A percentile compares a stretch with the other conserved stretches of the same genome.
Evolutionary conservation across 345 rosid species (phyloP).

Genomic region (Linum tenue): DNA sequence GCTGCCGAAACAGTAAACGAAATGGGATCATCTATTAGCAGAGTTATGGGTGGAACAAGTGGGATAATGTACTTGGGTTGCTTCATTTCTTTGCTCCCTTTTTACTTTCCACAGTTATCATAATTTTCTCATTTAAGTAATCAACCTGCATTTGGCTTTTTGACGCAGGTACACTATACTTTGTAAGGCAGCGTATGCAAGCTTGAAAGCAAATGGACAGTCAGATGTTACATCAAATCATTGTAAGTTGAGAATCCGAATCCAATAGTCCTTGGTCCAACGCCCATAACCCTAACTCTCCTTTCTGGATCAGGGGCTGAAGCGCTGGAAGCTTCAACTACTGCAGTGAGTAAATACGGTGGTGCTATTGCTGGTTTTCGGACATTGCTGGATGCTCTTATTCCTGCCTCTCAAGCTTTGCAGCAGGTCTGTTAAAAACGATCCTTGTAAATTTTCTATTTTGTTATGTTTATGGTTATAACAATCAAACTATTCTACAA

Average conservation of each 20-base stretch:
- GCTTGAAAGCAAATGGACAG: conserved; percentile 45
- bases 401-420: conserved; percentile 77
- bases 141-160: conserved; percentile 9
- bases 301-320: conserved; percentile 57
- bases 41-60: conserved; percentile 97
- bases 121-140: background rate
- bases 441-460: background rate
- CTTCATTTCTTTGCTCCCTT: conserved; percentile 7
- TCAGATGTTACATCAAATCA: conserved; percentile 50
- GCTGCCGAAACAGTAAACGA: conserved; percentile 82
- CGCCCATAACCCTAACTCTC: conserved; percentile 8
- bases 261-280: conserved; percentile 10
- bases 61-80: conserved; percentile 60
- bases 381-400: conserved; percentile 85
- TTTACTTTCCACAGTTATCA: conserved; percentile 8
- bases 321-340: conserved; percentile 72
- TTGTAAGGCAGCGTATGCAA: conserved; percentile 80
- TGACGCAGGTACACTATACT: conserved; percentile 60
- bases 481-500: conserved; percentile 10
- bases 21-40: conserved; percentile 72
- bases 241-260: conserved; percentile 45
- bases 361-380: conserved; percentile 92
- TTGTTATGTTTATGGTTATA: conserved; percentile 2
- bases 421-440: conserved; percentile 42
- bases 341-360: conserved; percentile 86